phyloP scores from a whole-genome alignment of 805 yeast genomes.

The Barnettozyma vustinii region DNA sequence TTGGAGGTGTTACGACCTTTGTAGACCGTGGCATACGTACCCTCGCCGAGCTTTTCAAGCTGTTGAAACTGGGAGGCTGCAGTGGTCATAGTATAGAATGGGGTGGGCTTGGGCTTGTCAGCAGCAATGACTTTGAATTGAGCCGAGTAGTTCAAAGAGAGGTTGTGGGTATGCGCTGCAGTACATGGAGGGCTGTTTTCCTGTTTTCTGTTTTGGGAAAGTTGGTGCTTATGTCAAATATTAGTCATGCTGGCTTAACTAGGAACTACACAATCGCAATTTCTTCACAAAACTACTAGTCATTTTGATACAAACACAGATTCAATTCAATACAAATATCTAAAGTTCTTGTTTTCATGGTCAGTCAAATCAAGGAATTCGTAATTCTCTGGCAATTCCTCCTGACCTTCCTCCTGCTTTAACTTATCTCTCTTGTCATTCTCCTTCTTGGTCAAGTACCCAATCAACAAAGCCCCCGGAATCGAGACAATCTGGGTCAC shows the following conservation, averaged over 20 bases:
- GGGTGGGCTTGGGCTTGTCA: neutral
- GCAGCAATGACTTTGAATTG: neutral
- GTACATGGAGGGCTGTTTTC: neutral
- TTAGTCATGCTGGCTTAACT: neutral
- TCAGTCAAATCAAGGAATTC: slow-evolving; percentile 9
- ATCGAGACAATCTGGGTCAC: slow-evolving; percentile 43
- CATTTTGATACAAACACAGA: no score
- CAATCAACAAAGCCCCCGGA: slow-evolving; percentile 35
- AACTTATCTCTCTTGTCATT: slow-evolving; percentile 41
- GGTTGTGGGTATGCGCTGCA: neutral
- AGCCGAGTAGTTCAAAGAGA: neutral
- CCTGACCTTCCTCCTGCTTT: neutral
- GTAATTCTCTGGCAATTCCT: neutral
- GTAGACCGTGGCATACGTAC: slow-evolving; percentile 98
- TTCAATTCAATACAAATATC: slow-evolving; percentile 8
- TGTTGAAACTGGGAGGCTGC: slow-evolving; percentile 25
- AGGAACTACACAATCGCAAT: neutral
- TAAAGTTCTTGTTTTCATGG: slow-evolving; percentile 7
- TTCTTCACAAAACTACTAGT: no score
- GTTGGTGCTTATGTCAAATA: neutral
- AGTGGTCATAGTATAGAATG: neutral
- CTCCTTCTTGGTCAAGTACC: slow-evolving; percentile 38
- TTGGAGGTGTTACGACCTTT: slow-evolving; percentile 84
- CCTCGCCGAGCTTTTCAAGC: slow-evolving; percentile 86
- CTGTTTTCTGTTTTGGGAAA: neutral